Evolutionary conservation across 116 monocot species (phyloP), one percentile per base, ranked within the genome.

Genomic region (Thalassia testudinum): DNA sequence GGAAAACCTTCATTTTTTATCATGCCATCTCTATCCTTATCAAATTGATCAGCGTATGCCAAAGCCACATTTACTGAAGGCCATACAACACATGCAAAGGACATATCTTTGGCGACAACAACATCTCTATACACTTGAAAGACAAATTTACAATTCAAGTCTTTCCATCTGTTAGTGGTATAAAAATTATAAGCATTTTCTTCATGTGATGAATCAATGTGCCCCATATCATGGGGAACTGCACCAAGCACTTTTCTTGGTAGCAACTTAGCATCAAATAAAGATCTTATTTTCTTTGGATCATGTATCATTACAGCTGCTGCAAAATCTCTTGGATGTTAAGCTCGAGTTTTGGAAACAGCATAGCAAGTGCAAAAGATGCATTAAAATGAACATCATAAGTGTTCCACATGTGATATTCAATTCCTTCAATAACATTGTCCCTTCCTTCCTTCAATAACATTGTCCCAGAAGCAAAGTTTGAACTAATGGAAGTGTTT

Each of bases 381-480:
- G 99, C 60, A 49, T 99, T 90, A 55, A 99, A 99, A 62, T 99
- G 99, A 15, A 99, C 99, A 73, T 99, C 99, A 53, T 99, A 99
- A 29, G 99, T 90, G 58, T 99, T 99, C 79, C 82, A 99, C 99
- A 99, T 99, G 49, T 54, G 66, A 70, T 99, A 99, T 50, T 99
- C 99, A 37, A 82, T 66, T 48, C 99, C 99, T 77, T 99, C 99
- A 54, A 82, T 90, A 50, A 99, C 75, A 38, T 97, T 85, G 57
- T 97, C 97, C 54, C 89, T 85, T 27, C 67, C 77, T 43, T 72
- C 49, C 5, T 72, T 51, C 59, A 95, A 81, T 50, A 97, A 70
- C 49, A 70, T 58, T 28, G 77, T 78, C 21, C 87, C 93, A 48
- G 66, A 75, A 13, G 90, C 78, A 53, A 75, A 79, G 44, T 60